These are phyloP conservation scores for Gyrodon lividus DNA, from an alignment of 768 basidiomycete genomes.

Conservation along the genomic window DNA sequence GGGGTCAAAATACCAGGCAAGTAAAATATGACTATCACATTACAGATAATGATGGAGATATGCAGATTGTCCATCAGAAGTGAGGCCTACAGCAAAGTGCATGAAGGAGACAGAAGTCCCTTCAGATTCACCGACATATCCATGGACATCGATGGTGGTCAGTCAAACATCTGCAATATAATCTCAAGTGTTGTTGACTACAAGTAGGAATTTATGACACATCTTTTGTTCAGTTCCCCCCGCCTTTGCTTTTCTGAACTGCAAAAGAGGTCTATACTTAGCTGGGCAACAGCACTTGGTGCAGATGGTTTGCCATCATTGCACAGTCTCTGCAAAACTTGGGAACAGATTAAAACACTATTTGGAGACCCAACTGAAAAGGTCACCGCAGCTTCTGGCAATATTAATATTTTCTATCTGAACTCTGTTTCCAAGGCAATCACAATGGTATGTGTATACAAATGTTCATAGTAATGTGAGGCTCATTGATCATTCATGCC, in stretches of 20 bases:
- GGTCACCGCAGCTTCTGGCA: conserved; percentile 17
- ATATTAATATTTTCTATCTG: conserved; percentile 30
- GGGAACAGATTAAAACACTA: conserved; percentile 13
- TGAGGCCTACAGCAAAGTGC: not conserved
- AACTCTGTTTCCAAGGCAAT: conserved; percentile 19
- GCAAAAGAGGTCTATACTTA: conserved; percentile 29
- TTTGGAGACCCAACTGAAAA: conserved; percentile 27
- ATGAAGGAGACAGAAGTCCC: conserved; percentile 30
- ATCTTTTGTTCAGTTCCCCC: conserved; percentile 34
- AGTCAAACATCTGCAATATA: too few species aligned
- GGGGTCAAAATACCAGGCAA: not conserved
- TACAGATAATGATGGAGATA: not conserved
- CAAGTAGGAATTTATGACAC: conserved; percentile 30
- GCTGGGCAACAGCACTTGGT: conserved; percentile 29
- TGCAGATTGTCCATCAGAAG: not conserved
- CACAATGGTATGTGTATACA: conserved; percentile 16
- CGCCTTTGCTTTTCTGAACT: conserved; percentile 28
- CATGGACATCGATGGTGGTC: conserved; percentile 7
- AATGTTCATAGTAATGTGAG: not conserved
- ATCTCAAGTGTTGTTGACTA: too few species aligned
- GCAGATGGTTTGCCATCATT: conserved; percentile 28
- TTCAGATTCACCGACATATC: conserved; percentile 24
- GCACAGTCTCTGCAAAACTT: conserved; percentile 20
- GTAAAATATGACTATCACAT: not conserved
- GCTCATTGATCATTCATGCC: not conserved